phyloP scores from a whole-genome alignment of 352 stramenopile genomes.

The Phytophthora macrochlamydospora region DNA sequence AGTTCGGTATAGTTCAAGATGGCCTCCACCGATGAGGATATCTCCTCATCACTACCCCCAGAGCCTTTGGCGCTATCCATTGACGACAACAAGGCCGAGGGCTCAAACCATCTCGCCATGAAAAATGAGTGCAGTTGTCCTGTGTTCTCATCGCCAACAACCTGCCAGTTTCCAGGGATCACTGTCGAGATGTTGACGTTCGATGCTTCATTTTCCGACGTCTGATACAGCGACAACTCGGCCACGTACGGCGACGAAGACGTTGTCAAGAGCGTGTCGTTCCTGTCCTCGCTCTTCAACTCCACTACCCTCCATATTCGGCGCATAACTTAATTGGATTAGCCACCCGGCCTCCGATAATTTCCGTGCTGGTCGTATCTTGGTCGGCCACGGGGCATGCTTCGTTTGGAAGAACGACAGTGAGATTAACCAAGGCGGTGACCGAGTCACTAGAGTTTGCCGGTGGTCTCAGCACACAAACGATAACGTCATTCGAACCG shows the following conservation, averaged over 20 bases:
- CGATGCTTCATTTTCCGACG: slow-evolving; percentile 24
- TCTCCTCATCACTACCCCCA: slow-evolving; percentile 13
- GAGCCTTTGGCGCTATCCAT: background rate
- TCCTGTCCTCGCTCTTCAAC: slow-evolving; percentile 8
- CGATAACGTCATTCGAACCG: slow-evolving; percentile 23
- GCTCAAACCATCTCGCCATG: slow-evolving; percentile 22
- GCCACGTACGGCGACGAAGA: slow-evolving; percentile 33
- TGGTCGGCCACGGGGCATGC: slow-evolving; percentile 10
- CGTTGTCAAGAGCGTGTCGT: slow-evolving; percentile 11
- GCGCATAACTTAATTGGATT: slow-evolving; percentile 29
- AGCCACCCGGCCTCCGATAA: slow-evolving; percentile 11
- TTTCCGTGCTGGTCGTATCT: slow-evolving; percentile 16
- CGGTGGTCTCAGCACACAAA: slow-evolving; percentile 33
- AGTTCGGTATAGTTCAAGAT: slow-evolving; percentile 23
- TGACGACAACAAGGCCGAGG: slow-evolving; percentile 17
- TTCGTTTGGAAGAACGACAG: slow-evolving; percentile 21
- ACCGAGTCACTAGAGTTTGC: slow-evolving; percentile 17
- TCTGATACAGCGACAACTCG: slow-evolving; percentile 33
- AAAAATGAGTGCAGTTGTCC: slow-evolving; percentile 25
- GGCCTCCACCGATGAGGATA: slow-evolving; percentile 30
- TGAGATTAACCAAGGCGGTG: slow-evolving; percentile 27
- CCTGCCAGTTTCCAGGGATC: slow-evolving; percentile 28
- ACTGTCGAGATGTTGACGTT: slow-evolving; percentile 21
- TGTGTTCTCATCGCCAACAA: slow-evolving; percentile 26
- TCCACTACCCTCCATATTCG: slow-evolving; percentile 26